phyloP scores from a whole-genome alignment of 208 protist species.

The Balamuthia mandrillaris region DNA sequence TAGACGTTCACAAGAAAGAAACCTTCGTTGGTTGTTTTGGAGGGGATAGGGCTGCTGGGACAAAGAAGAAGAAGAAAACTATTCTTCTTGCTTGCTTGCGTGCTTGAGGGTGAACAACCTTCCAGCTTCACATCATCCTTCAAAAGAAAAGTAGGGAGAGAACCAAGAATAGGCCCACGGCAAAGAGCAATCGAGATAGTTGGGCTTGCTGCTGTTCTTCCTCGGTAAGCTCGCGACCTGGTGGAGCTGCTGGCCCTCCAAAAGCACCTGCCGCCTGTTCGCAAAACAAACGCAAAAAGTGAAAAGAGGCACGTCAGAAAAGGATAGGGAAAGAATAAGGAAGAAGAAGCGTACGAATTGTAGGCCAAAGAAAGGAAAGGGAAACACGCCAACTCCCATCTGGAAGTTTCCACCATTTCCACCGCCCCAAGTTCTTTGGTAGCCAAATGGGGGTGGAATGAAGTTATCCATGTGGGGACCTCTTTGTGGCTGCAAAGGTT shows the following conservation, averaged over 20 bases:
- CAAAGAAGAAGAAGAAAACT: too few relatives aligned
- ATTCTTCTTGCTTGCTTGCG: too few relatives aligned
- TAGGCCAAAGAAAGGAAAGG: constrained; percentile 30
- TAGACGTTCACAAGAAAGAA: too few relatives aligned
- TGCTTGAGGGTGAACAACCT: too few relatives aligned
- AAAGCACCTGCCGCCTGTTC: neutral
- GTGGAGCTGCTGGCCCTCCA: neutral
- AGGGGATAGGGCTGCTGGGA: too few relatives aligned
- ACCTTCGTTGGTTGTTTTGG: too few relatives aligned
- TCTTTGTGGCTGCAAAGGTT: neutral
- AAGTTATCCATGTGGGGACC: neutral
- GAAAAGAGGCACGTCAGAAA: neutral
- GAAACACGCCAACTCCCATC: constrained; percentile 28
- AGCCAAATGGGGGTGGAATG: neutral
- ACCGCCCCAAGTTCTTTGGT: neutral
- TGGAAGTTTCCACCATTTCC: constrained; percentile 27
- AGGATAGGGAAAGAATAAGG: neutral
- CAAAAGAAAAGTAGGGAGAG: neutral
- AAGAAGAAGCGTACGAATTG: neutral
- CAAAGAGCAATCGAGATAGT: constrained; percentile 15
- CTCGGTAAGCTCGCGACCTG: neutral
- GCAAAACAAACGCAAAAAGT: neutral
- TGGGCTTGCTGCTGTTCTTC: neutral
- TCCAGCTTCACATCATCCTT: too few relatives aligned
- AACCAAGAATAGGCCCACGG: constrained; percentile 21